Base-by-base conservation (phyloP, 305 asterid genomes). In the Fraxinus angustifolia region DNA sequence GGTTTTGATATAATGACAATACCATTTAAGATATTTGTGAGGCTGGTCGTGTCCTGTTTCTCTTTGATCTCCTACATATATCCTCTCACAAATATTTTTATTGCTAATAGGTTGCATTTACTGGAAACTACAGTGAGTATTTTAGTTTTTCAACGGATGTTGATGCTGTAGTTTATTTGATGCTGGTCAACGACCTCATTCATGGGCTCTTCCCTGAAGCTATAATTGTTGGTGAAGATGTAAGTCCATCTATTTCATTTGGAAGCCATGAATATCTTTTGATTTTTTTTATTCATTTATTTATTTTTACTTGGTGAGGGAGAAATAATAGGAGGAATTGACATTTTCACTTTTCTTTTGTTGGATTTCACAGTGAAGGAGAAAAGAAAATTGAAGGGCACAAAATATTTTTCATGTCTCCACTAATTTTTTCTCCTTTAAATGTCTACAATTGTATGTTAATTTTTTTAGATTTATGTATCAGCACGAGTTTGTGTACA, bases 101-200 rank as follows among this genome's bases (percentile, higher is more conserved):
- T 33, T 83, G 56, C 73, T 87, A 36, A 82, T 76, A 96, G 99
- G 90, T 90, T 86, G 90, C 86, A 79, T 96, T 96, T 84, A 94
- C 99, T 75, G 99, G 99, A 79, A 93, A 94, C 91, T 96, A 96
- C 89, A 75, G 74, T 23, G 99, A 94, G 92, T 96, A 96, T 84
- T 94, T 93, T 82, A 98, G 98, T 80, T 82, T 75, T 26, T 85
- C 97, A 67, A 96, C 98, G 65, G 98, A 96, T 87, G 97, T 96
- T 80, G 99, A 96, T 86, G 99, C 99, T 76, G 94, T 96, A 81
- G 96, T 93, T 84, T 96, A 94, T 88, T 82, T 96, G 93, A 96
- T 96, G 98, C 90, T 96, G 86, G 99, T 90, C 78, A 96, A 96
- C 82, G 98, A 96, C 90, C 90, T 96, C 83, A 94, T 96, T 75